Evolutionary conservation across 1,284 basidiomycete genomes (phyloP).

Genomic region (Moesziomyces globuligerus): DNA sequence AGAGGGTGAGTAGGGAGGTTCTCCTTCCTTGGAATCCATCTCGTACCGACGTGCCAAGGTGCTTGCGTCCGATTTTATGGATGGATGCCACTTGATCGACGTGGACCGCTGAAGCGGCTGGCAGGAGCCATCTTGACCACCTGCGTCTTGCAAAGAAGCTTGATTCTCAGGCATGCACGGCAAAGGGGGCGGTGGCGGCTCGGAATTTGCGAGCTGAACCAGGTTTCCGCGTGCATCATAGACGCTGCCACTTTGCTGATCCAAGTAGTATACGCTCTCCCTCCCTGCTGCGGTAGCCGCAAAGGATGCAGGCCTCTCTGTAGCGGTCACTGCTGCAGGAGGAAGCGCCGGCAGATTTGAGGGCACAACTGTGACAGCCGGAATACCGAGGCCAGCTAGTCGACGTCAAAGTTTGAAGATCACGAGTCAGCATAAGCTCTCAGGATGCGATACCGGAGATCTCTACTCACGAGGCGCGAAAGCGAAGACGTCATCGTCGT

Average conservation of each 20-base stretch:
- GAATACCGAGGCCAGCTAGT: constrained; percentile 11
- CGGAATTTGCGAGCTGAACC: constrained; percentile 5
- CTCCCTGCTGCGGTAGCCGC: neutral
- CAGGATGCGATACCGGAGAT: neutral
- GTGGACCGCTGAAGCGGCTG: constrained; percentile 13
- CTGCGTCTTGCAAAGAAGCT: neutral
- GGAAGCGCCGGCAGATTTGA: constrained; percentile 1
- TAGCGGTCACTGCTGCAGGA: constrained; percentile 1
- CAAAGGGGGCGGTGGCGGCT: too few species aligned
- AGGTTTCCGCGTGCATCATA: constrained; percentile 23
- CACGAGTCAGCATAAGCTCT: too few species aligned
- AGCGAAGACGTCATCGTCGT: constrained; percentile 40
- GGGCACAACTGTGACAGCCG: constrained; percentile 16
- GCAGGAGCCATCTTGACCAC: neutral
- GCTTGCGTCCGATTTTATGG: constrained; percentile 13
- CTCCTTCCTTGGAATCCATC: constrained; percentile 6
- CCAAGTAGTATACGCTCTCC: constrained; percentile 30
- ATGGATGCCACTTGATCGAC: constrained; percentile 43
- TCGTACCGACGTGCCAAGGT: constrained; percentile 7
- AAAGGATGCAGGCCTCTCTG: neutral
- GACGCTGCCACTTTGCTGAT: constrained; percentile 27
- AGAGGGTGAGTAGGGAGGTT: constrained; percentile 8
- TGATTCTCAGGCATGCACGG: neutral
- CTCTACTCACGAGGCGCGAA: constrained; percentile 32
- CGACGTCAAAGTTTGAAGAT: too few species aligned